These are phyloP conservation scores for Penicillium herquei DNA, from an alignment of 495 filamentous ascomycete species.

Conservation along the genomic window DNA sequence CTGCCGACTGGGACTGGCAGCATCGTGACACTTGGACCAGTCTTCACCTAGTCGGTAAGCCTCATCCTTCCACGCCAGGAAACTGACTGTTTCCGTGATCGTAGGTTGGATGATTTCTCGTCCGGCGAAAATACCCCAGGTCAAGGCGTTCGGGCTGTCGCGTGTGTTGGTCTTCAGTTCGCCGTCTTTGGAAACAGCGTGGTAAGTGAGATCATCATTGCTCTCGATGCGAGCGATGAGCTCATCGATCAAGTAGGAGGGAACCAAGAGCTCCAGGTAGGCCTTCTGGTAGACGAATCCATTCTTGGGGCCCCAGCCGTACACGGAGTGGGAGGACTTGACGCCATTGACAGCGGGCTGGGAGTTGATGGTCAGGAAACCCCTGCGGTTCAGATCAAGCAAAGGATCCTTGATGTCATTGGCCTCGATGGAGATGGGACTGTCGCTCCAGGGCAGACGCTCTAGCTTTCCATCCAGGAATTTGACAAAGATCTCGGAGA, in stretches of 20 bases:
- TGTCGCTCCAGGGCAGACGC: constrained; percentile 92
- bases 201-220: constrained; percentile 84
- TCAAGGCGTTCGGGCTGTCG: constrained; percentile 89
- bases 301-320: constrained; percentile 92
- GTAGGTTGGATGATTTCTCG: constrained; percentile 99
- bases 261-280: constrained; percentile 88
- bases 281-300: constrained; percentile 99
- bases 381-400: constrained; percentile 76
- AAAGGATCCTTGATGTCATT: constrained; percentile 72
- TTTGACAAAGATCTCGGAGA: constrained; percentile 76
- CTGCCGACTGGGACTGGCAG: constrained; percentile 73
- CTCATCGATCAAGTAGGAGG: constrained; percentile 73
- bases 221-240: constrained; percentile 76
- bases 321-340: constrained; percentile 78
- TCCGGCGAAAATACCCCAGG: constrained; percentile 98
- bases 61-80: constrained; percentile 99
- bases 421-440: constrained; percentile 77
- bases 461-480: constrained; percentile 80
- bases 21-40: constrained; percentile 88
- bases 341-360: constrained; percentile 95
- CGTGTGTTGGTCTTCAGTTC: constrained; percentile 81
- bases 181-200: constrained; percentile 80
- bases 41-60: constrained; percentile 89
- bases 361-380: constrained; percentile 94
- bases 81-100: constrained; percentile 97